Base-by-base conservation (phyloP, 345 rosid genomes). In the Linum trigynum region DNA sequence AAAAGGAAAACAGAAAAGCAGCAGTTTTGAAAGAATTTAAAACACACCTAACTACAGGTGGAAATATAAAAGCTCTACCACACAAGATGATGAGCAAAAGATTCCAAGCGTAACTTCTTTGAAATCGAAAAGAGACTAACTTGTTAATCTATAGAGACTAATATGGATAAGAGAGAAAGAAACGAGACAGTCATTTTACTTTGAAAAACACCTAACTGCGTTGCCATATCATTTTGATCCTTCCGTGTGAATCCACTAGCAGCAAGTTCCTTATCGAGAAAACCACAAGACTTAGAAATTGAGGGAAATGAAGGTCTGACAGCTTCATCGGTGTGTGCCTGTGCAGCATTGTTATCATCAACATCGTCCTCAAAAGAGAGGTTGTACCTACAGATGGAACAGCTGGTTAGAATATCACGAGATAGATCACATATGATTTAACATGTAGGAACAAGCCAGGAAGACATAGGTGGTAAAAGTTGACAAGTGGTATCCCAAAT, bases 171-270 rank as follows among this genome's bases (percentile, higher is more conserved):
- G 11, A 48, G 53, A 15, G 7, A 48, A 48, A 48, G 53, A 9
- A 9, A 15, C 14, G 14, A 5, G 53, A 48, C 2, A 0, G 11
- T 48, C 9, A 48, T 48, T 41, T 41, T 48, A 6, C 53, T 48
- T 48, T 48, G 53, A 15, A 48, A 23, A 48, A 48, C 53, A 48
- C 53, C 50, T 70, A 69, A 75, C n/a, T n/a, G n/a, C n/a, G n/a
- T 83, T 66, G 83, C 88, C 48, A 94, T 88, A 71, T 82, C 89
- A 60, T 78, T 86, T 81, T 90, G 96, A 68, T 86, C 96, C 76
- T 86, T 90, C 76, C 81, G 77, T 5, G 92, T 80, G 76, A 88
- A 94, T 36, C 97, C 97, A 76, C 96, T 90, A 56, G 99, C 97
- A 77, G 91, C 86, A 73, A 94, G 92, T 70, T 86, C 92, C 76